A percentile compares a stretch with the other conserved stretches of the same genome.
Conservation (phyloP, 2,329 filamentous ascomycete species). For the Byssothecium circinans region DNA sequence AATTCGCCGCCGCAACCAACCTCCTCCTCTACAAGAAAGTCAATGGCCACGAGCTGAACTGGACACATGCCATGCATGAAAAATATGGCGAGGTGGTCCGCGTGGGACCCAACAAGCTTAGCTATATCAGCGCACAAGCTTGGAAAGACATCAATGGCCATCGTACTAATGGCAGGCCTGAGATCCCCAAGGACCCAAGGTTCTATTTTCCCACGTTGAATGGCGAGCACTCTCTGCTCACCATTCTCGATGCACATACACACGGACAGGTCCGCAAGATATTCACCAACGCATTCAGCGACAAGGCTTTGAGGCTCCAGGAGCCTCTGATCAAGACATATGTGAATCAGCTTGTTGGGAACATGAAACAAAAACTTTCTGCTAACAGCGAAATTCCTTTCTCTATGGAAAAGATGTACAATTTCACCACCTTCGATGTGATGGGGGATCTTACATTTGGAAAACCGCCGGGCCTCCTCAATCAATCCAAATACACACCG, state of each 20-base stretch:
- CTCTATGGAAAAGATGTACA: slow-evolving; percentile 34
- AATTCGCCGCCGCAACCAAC: neutral
- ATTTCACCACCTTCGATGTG: slow-evolving; percentile 39
- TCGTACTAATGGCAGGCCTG: neutral
- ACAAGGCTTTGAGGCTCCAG: slow-evolving; percentile 46
- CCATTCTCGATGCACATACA: neutral
- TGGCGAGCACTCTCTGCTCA: neutral
- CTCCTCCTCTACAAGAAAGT: slow-evolving; percentile 47
- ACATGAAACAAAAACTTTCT: slow-evolving; percentile 39
- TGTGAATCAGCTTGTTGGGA: slow-evolving; percentile 43
- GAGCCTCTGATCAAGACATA: slow-evolving; percentile 46
- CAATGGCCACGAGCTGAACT: neutral
- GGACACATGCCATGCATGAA: neutral
- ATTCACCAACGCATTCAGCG: slow-evolving; percentile 47
- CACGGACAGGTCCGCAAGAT: slow-evolving; percentile 26
- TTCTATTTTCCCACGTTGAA: neutral
- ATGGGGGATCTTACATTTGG: slow-evolving; percentile 40
- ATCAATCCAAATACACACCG: slow-evolving; percentile 28
- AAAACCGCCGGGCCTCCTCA: slow-evolving; percentile 35
- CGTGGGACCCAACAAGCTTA: neutral
- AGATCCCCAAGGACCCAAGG: neutral
- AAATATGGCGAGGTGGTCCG: neutral
- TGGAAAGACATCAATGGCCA: neutral
- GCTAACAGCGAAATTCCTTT: slow-evolving; percentile 31
- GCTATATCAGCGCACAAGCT: neutral